A percentile compares a stretch with the other conserved stretches of the same genome.
Evolutionary conservation across 139 green algal genomes (phyloP).

Genomic region (Coccomyxa sp.): DNA sequence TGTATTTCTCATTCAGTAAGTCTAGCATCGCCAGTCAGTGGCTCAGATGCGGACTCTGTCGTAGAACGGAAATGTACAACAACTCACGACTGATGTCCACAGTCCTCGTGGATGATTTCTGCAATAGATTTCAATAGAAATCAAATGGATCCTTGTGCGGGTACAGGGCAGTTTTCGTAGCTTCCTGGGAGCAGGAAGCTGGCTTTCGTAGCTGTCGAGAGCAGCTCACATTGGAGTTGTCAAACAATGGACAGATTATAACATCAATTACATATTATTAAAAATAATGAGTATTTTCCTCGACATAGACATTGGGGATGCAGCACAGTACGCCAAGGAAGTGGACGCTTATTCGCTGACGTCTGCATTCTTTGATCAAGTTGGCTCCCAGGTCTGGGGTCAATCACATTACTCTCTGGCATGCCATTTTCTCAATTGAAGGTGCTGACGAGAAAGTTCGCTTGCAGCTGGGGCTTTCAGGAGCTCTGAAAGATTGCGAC

Average conservation of each 20-base stretch:
- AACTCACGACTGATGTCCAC: no score
- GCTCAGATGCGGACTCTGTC: no score
- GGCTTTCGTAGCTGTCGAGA: no score
- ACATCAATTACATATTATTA: neutral
- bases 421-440: neutral
- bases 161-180: no score
- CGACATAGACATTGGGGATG: constrained; percentile 61
- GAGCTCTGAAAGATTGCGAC: neutral
- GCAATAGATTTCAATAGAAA: no score
- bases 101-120: no score
- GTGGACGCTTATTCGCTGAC: constrained; percentile 28
- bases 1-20: no score
- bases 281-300: constrained; percentile 9
- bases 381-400: constrained; percentile 18
- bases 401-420: neutral
- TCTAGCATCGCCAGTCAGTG: no score
- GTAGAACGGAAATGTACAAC: no score
- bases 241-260: neutral
- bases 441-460: constrained; percentile 41
- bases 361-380: constrained; percentile 16
- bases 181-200: no score
- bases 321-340: constrained; percentile 14
- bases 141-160: no score
- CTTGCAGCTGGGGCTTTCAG: constrained; percentile 23
- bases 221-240: neutral